Evolutionary conservation across 192 early-diverging fungal species (phyloP).

Genomic region (Gigaspora rosea): DNA sequence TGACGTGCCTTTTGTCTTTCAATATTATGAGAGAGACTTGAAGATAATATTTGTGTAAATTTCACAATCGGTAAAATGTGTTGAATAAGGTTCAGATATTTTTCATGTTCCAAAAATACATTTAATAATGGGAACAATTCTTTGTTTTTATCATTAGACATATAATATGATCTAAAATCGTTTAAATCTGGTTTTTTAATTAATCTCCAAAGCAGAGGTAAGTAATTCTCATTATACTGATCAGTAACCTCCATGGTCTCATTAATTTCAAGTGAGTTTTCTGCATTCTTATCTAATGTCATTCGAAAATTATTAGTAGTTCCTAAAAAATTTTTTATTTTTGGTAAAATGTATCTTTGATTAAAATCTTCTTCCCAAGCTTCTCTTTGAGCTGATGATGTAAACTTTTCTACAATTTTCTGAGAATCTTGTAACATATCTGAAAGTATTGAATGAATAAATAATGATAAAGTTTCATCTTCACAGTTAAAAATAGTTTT

Average conservation of each 20-base stretch:
- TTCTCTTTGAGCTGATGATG: slow-evolving; percentile 8
- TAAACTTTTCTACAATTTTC: neutral
- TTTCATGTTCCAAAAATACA: slow-evolving; percentile 25
- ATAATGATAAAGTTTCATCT: slow-evolving; percentile 28
- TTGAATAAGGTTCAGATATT: neutral
- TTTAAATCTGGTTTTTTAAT: neutral
- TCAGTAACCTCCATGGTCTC: slow-evolving; percentile 19
- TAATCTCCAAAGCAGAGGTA: slow-evolving; percentile 24
- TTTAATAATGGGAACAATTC: slow-evolving; percentile 3
- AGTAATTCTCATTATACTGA: neutral
- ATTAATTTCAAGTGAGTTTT: slow-evolving; percentile 22
- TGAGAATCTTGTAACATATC: neutral
- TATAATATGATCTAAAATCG: slow-evolving; percentile 22
- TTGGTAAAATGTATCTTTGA: slow-evolving; percentile 4
- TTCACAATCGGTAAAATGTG: slow-evolving; percentile 25
- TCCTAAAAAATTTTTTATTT: slow-evolving; percentile 8
- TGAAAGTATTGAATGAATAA: slow-evolving; percentile 28
- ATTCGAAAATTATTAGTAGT: slow-evolving; percentile 18
- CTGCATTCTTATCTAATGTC: neutral
- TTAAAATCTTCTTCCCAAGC: slow-evolving; percentile 22
- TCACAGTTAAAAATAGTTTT: slow-evolving; percentile 24
- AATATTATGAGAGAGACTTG: slow-evolving; percentile 9
- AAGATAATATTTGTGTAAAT: slow-evolving; percentile 16
- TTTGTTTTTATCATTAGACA: neutral
- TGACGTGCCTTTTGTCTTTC: slow-evolving; percentile 1